phyloP scores from a whole-genome alignment of 1,284 basidiomycete genomes.

The Leccinum subfulvum region DNA sequence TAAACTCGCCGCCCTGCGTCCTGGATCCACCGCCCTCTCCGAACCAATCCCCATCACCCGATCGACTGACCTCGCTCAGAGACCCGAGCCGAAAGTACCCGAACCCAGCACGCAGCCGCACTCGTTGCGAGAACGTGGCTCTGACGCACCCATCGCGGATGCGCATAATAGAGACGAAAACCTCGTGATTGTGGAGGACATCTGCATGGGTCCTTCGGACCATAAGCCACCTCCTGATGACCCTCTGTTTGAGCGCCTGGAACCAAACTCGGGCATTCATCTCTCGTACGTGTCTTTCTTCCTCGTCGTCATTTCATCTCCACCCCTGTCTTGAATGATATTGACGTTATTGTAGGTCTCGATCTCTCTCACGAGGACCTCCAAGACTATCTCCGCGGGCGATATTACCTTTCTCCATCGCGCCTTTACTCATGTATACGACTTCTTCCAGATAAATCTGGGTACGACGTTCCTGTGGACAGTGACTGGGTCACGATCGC shows the following conservation, averaged over 20 bases:
- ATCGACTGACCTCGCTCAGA: constrained; percentile 27
- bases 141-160: constrained; percentile 9
- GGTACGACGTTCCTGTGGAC: constrained; percentile 87
- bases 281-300: constrained; percentile 58
- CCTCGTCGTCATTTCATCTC: constrained; percentile 1
- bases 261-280: constrained; percentile 87
- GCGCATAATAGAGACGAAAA: constrained; percentile 56
- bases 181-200: constrained; percentile 71
- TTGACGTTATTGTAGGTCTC: constrained; percentile 51
- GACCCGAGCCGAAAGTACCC: constrained; percentile 14
- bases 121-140: constrained; percentile 11
- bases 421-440: constrained; percentile 84
- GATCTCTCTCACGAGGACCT: constrained; percentile 71
- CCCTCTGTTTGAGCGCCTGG: constrained; percentile 70
- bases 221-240: constrained; percentile 67
- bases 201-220: constrained; percentile 74
- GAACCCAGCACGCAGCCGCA: constrained; percentile 8
- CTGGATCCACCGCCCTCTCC: constrained; percentile 19
- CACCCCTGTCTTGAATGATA: not conserved
- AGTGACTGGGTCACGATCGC: constrained; percentile 92
- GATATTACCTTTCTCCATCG: constrained; percentile 87
- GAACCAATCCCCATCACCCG: constrained; percentile 17
- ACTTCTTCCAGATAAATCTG: constrained; percentile 72
- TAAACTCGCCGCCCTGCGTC: constrained; percentile 28
- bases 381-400: constrained; percentile 78